These are phyloP conservation scores for Cubamyces lactineus DNA, from an alignment of 768 basidiomycete genomes.

Conservation along the genomic window DNA sequence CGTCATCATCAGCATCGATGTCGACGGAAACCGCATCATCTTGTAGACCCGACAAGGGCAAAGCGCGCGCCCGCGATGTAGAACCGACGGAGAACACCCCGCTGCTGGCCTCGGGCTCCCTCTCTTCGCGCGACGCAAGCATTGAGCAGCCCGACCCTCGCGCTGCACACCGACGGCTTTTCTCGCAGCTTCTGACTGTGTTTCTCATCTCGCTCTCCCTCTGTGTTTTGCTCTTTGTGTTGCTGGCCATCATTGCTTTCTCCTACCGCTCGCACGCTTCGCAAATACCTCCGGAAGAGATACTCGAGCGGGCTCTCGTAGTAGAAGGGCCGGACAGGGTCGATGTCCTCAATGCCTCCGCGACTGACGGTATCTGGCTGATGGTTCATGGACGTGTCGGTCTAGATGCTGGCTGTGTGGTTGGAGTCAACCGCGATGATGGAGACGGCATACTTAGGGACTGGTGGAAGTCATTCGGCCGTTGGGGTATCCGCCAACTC, in stretches of 20 bases:
- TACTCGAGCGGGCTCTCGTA: conserved; percentile 57
- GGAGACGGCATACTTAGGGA: conserved; percentile 49
- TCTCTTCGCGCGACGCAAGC: conserved; percentile 31
- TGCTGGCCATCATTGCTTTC: conserved; percentile 59
- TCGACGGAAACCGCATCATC: conserved; percentile 13
- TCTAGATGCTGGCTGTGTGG: conserved; percentile 64
- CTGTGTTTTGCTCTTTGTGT: conserved; percentile 48
- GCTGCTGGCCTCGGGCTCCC: conserved; percentile 47
- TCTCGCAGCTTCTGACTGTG: conserved; percentile 44
- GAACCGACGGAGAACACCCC: conserved; percentile 58
- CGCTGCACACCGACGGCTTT: conserved; percentile 32
- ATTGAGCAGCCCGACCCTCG: conserved; percentile 24
- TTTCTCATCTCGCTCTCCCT: conserved; percentile 61
- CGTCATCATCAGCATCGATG: neutral
- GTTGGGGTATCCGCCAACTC: conserved; percentile 63
- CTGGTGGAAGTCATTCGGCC: conserved; percentile 68
- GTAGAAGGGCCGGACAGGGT: conserved; percentile 64
- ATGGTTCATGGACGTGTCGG: conserved; percentile 60
- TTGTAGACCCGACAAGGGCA: conserved; percentile 50
- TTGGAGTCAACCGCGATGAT: conserved; percentile 54
- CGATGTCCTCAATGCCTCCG: conserved; percentile 63
- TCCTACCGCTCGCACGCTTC: conserved; percentile 65
- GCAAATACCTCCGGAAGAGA: conserved; percentile 55
- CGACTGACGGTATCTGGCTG: conserved; percentile 61
- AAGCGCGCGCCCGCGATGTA: conserved; percentile 45